Percentiles rank a stretch among this genome's conserved stretches.
phyloP scores from a whole-genome alignment of 1,139 yeast genomes.

The Saccharomycopsis phalli region DNA sequence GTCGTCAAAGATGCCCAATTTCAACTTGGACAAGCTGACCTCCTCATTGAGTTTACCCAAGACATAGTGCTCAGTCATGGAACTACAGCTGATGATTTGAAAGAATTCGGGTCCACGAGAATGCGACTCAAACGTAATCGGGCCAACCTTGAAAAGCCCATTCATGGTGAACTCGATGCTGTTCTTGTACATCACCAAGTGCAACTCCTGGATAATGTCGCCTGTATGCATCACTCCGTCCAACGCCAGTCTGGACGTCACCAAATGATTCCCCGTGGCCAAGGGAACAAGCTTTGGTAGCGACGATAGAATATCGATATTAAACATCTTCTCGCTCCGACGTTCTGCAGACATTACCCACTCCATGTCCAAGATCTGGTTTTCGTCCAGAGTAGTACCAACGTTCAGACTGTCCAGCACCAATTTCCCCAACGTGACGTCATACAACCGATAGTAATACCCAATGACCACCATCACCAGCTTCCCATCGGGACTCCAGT shows the following conservation, averaged over 20 bases:
- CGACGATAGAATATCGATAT: slow-evolving; percentile 26
- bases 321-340: slow-evolving; percentile 7
- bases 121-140: slow-evolving; percentile 6
- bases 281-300: slow-evolving; percentile 33
- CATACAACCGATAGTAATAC: slow-evolving; percentile 38
- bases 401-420: slow-evolving; percentile 22
- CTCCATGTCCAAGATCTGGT: no score
- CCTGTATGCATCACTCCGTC: slow-evolving; percentile 26
- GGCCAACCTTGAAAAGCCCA: slow-evolving; percentile 29
- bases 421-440: slow-evolving; percentile 40
- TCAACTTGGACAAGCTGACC: no score
- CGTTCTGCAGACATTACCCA: no score
- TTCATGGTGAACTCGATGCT: slow-evolving; percentile 26
- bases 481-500: slow-evolving; percentile 31
- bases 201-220: slow-evolving; percentile 26
- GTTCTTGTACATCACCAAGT: slow-evolving; percentile 27
- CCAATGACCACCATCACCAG: slow-evolving; percentile 21
- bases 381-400: background rate
- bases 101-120: slow-evolving; percentile 1
- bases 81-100: no score
- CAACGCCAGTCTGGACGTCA: slow-evolving; percentile 25
- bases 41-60: no score
- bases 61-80: no score
- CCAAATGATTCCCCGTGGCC: slow-evolving; percentile 24
- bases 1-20: slow-evolving; percentile 1